Conservation (phyloP, 768 basidiomycete species). For the Boletus huronensis region DNA sequence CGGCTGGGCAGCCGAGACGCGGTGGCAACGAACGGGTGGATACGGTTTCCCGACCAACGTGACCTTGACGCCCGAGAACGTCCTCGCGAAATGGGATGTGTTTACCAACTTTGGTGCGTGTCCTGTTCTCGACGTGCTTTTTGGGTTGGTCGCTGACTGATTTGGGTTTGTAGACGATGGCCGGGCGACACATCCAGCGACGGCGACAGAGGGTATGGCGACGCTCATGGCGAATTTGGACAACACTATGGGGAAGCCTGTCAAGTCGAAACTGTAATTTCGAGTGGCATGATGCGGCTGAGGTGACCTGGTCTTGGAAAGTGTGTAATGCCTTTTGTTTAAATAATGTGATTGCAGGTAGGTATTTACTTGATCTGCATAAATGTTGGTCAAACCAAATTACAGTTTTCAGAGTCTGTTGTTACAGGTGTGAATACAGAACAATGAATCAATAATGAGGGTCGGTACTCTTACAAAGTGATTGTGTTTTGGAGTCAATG, state of each 20-base stretch:
- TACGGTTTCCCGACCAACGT: conserved; percentile 81
- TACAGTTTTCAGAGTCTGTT: background rate
- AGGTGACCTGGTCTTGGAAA: background rate
- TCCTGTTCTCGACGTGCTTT: background rate
- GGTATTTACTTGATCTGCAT: background rate
- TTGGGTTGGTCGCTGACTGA: background rate
- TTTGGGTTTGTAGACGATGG: conserved; percentile 55
- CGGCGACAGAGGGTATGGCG: conserved; percentile 72
- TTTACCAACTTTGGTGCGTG: conserved; percentile 82
- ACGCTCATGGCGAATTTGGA: conserved; percentile 67
- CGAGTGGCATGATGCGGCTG: background rate
- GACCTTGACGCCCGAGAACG: conserved; percentile 74
- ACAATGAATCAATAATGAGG: background rate
- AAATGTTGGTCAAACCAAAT: background rate
- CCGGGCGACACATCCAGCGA: conserved; percentile 76
- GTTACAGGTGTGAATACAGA: background rate
- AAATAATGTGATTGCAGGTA: background rate
- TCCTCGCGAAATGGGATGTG: conserved; percentile 72
- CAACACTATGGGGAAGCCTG: conserved; percentile 26
- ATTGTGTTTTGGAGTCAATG: background rate
- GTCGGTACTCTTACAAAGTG: background rate
- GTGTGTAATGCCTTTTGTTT: background rate
- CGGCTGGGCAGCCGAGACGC: conserved; percentile 88
- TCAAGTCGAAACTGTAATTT: conserved; percentile 54
- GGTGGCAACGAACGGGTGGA: conserved; percentile 91